Evolutionary conservation across 2,329 filamentous ascomycete species (phyloP), one percentile per base, ranked within the genome.

Genomic region (Apiospora marii): DNA sequence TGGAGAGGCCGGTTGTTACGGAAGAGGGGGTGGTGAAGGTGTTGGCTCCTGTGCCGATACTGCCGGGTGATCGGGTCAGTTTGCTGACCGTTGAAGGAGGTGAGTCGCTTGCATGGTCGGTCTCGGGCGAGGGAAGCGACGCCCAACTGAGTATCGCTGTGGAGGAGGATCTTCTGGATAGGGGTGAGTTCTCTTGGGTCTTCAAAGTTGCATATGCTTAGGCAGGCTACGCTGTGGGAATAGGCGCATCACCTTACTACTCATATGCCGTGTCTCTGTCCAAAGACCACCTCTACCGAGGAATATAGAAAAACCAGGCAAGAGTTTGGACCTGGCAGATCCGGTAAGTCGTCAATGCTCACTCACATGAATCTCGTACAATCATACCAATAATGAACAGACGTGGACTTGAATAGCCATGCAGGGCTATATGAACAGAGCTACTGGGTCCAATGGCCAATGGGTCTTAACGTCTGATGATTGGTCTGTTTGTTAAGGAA

Each of bases 121-220:
- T 41, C 12, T 22, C 30, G 22, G 58, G 58, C 16, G 27, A 41
- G 14, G 58, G 30, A 67, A 41, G 58, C 30, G 58, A 41, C 16
- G 8, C 58, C 58, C 30, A 19, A 22, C 58, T 67, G 14, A 34
- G 22, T 27, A 67, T 67, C 27, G 4, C 8, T 10, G 27, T 67
- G 22, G 30, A 12, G 58, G 58, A 41, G 10, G 3, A 12, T 10
- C 37, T 67, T 19, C 14, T 67, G 14, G 58, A 67, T 67, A 34
- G 37, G 16, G 58, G 41, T 4, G 37, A 27, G 27, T 41, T 67
- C 30, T 34, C 30, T 16, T 67, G 58, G 58, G 58, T 67, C 30
- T 67, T 67, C 58, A 67, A 37, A 30, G 27, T 67, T 14, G 37
- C 27, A n/a, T 67, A 67, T 41, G 58, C 30, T 7, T 67, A 51